phyloP scores from a whole-genome alignment of 129 eudicot genomes.

The Flaveria linearis region DNA sequence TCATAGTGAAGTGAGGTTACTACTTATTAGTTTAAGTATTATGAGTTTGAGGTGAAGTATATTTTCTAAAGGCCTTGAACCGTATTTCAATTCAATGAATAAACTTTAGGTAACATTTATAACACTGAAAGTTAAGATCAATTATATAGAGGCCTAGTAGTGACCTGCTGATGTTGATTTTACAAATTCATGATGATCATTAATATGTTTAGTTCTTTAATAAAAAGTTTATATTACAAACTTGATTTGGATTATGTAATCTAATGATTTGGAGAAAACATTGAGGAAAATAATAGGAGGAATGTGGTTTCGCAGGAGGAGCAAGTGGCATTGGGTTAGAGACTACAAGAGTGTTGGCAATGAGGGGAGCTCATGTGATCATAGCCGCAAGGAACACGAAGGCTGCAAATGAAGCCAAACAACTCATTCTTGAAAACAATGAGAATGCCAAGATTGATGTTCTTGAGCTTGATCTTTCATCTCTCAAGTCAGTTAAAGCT shows the following conservation, averaged over 20 bases:
- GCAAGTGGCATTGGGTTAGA: constrained; percentile 97
- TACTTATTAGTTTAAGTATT: too few species aligned
- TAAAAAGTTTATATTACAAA: background rate
- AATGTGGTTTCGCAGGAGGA: constrained; percentile 58
- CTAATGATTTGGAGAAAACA: background rate
- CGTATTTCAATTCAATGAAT: too few species aligned
- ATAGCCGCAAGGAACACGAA: constrained; percentile 80
- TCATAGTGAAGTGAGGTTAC: too few species aligned
- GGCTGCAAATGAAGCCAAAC: constrained; percentile 80
- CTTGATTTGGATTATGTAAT: background rate
- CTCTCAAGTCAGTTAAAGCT: constrained; percentile 58
- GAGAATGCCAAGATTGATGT: constrained; percentile 59
- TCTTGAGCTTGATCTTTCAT: constrained; percentile 74
- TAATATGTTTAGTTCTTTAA: background rate
- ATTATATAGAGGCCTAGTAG: background rate
- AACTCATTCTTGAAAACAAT: constrained; percentile 47
- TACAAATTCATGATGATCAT: background rate
- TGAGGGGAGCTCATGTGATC: constrained; percentile 78
- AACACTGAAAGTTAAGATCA: background rate
- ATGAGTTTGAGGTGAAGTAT: too few species aligned
- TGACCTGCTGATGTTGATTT: background rate
- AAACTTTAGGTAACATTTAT: background rate
- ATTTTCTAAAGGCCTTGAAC: too few species aligned
- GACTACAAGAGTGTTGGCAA: constrained; percentile 82
- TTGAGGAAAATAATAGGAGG: background rate